phyloP scores from a whole-genome alignment of 2,329 filamentous ascomycete genomes.

The Hymenoscyphus repandus region DNA sequence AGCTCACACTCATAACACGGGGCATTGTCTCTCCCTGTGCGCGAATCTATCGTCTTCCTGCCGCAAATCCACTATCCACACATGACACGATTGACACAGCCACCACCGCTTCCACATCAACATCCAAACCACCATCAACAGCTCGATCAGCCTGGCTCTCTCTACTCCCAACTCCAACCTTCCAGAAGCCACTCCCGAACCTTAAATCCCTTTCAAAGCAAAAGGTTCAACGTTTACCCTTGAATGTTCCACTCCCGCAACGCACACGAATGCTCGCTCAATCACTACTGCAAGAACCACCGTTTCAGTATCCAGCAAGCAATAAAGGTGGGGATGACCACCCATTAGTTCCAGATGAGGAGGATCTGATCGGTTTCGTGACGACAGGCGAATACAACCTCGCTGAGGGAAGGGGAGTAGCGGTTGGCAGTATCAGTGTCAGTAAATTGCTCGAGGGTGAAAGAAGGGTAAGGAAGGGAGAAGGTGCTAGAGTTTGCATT shows the following conservation, averaged over 20 bases:
- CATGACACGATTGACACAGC: slow-evolving; percentile 65
- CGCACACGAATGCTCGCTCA: slow-evolving; percentile 39
- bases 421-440: slow-evolving; percentile 65
- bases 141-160: slow-evolving; percentile 70
- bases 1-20: slow-evolving; percentile 61
- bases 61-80: slow-evolving; percentile 15
- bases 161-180: slow-evolving; percentile 36
- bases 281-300: slow-evolving; percentile 42
- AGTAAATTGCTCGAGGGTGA: slow-evolving; percentile 47
- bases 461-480: slow-evolving; percentile 20
- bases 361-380: slow-evolving; percentile 83
- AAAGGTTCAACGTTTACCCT: slow-evolving; percentile 19
- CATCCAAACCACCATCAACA: slow-evolving; percentile 25
- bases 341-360: slow-evolving; percentile 64
- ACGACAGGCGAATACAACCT: slow-evolving; percentile 83
- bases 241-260: slow-evolving; percentile 29
- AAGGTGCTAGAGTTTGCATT: slow-evolving; percentile 55
- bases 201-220: slow-evolving; percentile 19
- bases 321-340: slow-evolving; percentile 39
- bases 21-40: slow-evolving; percentile 69
- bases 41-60: slow-evolving; percentile 79
- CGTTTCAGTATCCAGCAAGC: slow-evolving; percentile 33
- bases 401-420: slow-evolving; percentile 67
- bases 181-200: slow-evolving; percentile 22
- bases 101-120: slow-evolving; percentile 46